phyloP scores from a whole-genome alignment of 179 eudicot species.

The Pouteria campechiana region DNA sequence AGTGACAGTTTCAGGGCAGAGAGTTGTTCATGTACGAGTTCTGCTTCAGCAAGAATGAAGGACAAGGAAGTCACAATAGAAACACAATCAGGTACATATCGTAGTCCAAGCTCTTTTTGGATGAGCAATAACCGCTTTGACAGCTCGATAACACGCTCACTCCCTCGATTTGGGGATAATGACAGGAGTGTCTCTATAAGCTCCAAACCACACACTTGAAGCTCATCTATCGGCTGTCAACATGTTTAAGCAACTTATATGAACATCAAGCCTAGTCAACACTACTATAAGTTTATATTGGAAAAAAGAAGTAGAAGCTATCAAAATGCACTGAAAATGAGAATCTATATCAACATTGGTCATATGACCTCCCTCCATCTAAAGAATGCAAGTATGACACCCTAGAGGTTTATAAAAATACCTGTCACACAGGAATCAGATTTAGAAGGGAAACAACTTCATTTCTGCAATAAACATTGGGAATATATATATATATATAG shows the following conservation, averaged over 20 bases:
- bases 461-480: too few relatives aligned
- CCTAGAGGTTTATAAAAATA: too few relatives aligned
- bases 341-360: background rate
- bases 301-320: background rate
- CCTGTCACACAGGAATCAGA: too few relatives aligned
- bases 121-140: slow-evolving; percentile 39
- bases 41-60: slow-evolving; percentile 35
- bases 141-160: slow-evolving; percentile 44
- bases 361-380: slow-evolving; percentile 8
- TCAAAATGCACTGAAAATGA: background rate
- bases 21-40: slow-evolving; percentile 69
- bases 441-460: too few relatives aligned
- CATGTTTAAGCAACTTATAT: too few relatives aligned
- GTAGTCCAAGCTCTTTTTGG: slow-evolving; percentile 73
- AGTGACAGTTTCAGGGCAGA: slow-evolving; percentile 41
- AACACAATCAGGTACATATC: slow-evolving; percentile 39
- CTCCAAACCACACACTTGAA: slow-evolving; percentile 48
- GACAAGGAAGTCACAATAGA: slow-evolving; percentile 43
- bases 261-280: too few relatives aligned
- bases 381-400: too few relatives aligned
- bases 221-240: slow-evolving; percentile 52
- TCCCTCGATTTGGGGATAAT: slow-evolving; percentile 24
- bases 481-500: too few relatives aligned
- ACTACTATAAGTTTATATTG: background rate
- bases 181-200: slow-evolving; percentile 52